These are phyloP conservation scores for Monosporascus sp. DNA, from an alignment of 2,329 filamentous ascomycete genomes.

Conservation along the genomic window DNA sequence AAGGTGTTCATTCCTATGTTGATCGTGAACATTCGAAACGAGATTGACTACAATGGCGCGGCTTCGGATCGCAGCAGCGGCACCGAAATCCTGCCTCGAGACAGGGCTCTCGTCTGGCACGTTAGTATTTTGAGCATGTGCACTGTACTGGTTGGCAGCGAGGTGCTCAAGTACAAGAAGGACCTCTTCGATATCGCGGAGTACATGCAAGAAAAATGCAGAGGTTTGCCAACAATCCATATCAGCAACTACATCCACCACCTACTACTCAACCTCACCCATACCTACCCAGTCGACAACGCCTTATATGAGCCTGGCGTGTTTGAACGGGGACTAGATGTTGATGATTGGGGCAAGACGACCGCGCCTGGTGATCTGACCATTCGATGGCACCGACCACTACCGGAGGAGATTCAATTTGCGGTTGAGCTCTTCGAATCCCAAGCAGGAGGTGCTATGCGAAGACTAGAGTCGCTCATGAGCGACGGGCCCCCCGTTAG, in stretches of 20 bases:
- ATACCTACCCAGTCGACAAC: constrained; percentile 89
- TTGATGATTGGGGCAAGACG: constrained; percentile 79
- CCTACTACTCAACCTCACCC: constrained; percentile 85
- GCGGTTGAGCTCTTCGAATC: constrained; percentile 84
- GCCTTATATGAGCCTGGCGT: constrained; percentile 78
- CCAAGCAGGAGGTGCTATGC: constrained; percentile 71
- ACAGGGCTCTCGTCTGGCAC: constrained; percentile 92
- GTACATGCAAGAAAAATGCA: constrained; percentile 96
- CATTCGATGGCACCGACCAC: constrained; percentile 87
- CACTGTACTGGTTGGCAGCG: constrained; percentile 88
- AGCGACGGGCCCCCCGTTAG: constrained; percentile 76
- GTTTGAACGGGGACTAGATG: constrained; percentile 63
- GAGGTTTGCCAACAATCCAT: constrained; percentile 88
- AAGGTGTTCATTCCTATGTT: constrained; percentile 88
- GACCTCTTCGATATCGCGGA: constrained; percentile 86
- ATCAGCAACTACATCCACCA: constrained; percentile 98
- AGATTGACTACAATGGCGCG: constrained; percentile 94
- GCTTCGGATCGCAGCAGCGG: constrained; percentile 92
- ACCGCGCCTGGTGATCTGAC: constrained; percentile 69
- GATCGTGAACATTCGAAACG: constrained; percentile 84
- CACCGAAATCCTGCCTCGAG: constrained; percentile 85
- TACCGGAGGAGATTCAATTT: constrained; percentile 74
- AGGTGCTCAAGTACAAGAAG: constrained; percentile 81
- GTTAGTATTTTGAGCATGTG: constrained; percentile 97
- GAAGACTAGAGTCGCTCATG: constrained; percentile 72